Base-by-base conservation (phyloP, 768 basidiomycete species). In the Dioszegia hungarica region DNA sequence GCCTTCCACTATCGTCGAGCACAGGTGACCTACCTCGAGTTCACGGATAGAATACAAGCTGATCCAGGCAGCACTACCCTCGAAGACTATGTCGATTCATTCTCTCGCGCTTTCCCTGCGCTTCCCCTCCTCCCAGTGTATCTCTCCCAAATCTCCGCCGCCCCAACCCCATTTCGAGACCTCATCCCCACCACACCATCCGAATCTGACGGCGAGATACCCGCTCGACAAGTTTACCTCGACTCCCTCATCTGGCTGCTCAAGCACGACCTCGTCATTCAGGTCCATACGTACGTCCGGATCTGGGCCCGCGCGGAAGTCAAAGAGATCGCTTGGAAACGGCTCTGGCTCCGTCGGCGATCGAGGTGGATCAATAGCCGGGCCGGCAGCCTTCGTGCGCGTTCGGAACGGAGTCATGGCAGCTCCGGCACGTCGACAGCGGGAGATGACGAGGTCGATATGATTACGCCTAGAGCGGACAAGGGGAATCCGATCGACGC, bases 161-260 rank as follows among this genome's bases (percentile, higher is more conserved):
- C 87, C 0, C 77, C 77, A 15, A 61, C 58, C n/a, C 73, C 90
- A 59, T 92, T 91, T 75, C 88, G 87, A 60, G 86, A 86, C 15
- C 82, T 88, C 10, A 84, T 95, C 41, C 80, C 83, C 59, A 25
- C 53, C 46, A 20, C 37, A 11, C 15, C 25, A 11, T 45, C 20
- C 5, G 50, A 61, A 22, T 12, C 41, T 27, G 39, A 40, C 10
- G 57, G 46, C 17, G 46, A 49, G 27, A 12, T 29, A 12, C 28
- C 37, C 12, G 66, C 85, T 86, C 36, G 90, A 27, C 80, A 82
- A 4, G 73, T 84, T 48, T 94, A 88, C 74, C 82, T 86, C 61
- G 84, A 90, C 25, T 88, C 93, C 28, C 84, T 98, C 11, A 77
- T 87, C 34, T 97, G 93, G 94, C 83, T 98, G 80, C 80, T 97